These are phyloP conservation scores for Diaporthe sp. DNA, from an alignment of 2,329 filamentous ascomycete species.

Conservation along the genomic window DNA sequence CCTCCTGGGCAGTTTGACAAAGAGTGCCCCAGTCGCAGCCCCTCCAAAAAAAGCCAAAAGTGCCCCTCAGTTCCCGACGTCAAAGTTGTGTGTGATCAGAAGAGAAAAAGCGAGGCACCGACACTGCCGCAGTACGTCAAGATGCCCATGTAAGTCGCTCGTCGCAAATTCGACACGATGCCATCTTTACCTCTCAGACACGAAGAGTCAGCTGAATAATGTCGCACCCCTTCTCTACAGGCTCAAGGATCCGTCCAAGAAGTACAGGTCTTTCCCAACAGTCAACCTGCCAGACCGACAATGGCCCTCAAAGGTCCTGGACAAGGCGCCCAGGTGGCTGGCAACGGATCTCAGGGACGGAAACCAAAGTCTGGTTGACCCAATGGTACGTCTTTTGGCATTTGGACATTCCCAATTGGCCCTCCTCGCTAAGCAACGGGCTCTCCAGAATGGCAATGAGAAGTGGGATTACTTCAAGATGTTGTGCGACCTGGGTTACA, in stretches of 20 bases:
- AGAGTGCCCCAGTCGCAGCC: neutral
- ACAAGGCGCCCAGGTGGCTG: constrained; percentile 91
- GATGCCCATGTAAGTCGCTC: constrained; percentile 46
- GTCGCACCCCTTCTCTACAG: constrained; percentile 46
- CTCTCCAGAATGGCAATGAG: constrained; percentile 83
- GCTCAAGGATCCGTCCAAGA: constrained; percentile 81
- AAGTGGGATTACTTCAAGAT: constrained; percentile 97
- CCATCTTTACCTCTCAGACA: neutral
- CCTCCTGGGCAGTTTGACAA: neutral
- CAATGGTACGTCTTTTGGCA: constrained; percentile 76
- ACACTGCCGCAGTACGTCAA: constrained; percentile 33
- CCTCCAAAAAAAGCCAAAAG: constrained; percentile 14
- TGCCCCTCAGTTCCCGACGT: constrained; percentile 15
- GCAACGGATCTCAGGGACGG: constrained; percentile 90
- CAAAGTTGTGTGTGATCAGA: neutral
- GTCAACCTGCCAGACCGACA: constrained; percentile 75
- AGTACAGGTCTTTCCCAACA: constrained; percentile 78
- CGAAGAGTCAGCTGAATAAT: constrained; percentile 17
- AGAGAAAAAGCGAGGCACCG: constrained; percentile 1
- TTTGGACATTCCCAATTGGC: neutral
- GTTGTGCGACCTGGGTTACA: constrained; percentile 92
- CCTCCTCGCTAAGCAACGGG: neutral
- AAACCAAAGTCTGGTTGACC: constrained; percentile 92
- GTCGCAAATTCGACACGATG: neutral
- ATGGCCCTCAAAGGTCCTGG: constrained; percentile 86